Evolutionary conservation across 2,329 filamentous ascomycete genomes (phyloP).

Genomic region (Penicillium verrucosum): DNA sequence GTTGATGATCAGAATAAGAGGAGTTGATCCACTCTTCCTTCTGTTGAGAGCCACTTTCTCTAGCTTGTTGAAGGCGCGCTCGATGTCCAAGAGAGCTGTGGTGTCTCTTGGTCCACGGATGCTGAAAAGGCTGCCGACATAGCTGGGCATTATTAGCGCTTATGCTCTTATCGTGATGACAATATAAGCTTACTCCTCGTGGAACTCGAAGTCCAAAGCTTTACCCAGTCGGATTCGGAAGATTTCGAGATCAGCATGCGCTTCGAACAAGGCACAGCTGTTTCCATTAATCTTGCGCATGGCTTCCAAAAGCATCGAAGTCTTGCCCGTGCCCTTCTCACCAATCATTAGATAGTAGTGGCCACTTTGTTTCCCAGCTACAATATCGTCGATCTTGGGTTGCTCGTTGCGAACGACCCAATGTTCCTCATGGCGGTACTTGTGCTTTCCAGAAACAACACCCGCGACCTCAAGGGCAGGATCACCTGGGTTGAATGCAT

Average conservation of each 20-base stretch:
- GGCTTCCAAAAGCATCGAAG: constrained; percentile 90
- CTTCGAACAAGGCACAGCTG: constrained; percentile 91
- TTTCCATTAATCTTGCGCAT: constrained; percentile 92
- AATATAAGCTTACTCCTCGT: constrained; percentile 71
- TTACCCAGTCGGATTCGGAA: constrained; percentile 91
- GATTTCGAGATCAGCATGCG: constrained; percentile 90
- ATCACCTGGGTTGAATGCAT: constrained; percentile 88
- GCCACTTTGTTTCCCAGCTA: constrained; percentile 67
- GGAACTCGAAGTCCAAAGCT: constrained; percentile 91
- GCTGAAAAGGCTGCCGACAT: constrained; percentile 89
- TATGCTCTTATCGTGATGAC: background rate
- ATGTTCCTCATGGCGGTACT: constrained; percentile 52
- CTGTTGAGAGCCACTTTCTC: constrained; percentile 82
- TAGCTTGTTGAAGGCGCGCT: constrained; percentile 93
- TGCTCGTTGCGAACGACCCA: constrained; percentile 89
- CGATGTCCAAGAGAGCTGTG: constrained; percentile 88
- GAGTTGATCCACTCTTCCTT: constrained; percentile 60
- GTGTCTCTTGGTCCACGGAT: constrained; percentile 90
- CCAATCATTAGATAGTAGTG: constrained; percentile 91
- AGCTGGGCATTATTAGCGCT: constrained; percentile 30
- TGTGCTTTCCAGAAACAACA: constrained; percentile 35
- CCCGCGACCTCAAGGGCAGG: constrained; percentile 80
- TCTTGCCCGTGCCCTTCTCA: constrained; percentile 95
- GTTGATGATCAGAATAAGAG: constrained; percentile 91
- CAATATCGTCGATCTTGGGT: constrained; percentile 72